Evolutionary conservation across 805 yeast species (phyloP).

Genomic region (Pichia rugopelliculosa): DNA sequence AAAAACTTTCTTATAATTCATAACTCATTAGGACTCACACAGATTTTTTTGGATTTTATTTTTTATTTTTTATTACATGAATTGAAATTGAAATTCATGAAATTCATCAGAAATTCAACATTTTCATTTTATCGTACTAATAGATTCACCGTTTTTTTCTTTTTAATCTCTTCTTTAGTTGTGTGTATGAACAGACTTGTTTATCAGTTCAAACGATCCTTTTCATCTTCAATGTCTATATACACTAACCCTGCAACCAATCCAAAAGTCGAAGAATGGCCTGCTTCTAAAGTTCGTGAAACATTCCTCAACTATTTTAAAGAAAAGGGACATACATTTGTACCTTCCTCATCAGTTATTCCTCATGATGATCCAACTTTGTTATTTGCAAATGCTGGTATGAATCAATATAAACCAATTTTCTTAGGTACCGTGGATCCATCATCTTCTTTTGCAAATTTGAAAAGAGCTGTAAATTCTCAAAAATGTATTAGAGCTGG

Average conservation of each 20-base stretch:
- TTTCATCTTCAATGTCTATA: slow-evolving; percentile 4
- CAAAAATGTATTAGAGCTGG: slow-evolving; percentile 99
- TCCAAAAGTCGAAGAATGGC: slow-evolving; percentile 31
- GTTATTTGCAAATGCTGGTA: slow-evolving; percentile 96
- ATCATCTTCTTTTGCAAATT: slow-evolving; percentile 69
- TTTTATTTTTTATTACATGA: no score
- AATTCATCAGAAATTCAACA: no score
- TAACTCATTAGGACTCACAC: no score
- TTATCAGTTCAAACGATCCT: background rate
- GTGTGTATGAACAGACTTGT: background rate
- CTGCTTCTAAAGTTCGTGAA: slow-evolving; percentile 51
- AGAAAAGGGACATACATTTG: slow-evolving; percentile 62
- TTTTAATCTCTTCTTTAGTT: background rate
- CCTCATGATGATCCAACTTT: slow-evolving; percentile 98
- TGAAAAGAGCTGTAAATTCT: slow-evolving; percentile 89
- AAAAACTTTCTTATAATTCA: no score
- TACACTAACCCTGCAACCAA: slow-evolving; percentile 10
- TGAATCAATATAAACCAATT: slow-evolving; percentile 98
- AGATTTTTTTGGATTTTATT: no score
- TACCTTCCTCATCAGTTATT: slow-evolving; percentile 89
- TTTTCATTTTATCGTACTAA: no score
- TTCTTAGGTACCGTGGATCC: slow-evolving; percentile 98
- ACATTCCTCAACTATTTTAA: slow-evolving; percentile 82
- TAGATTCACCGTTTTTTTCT: background rate
- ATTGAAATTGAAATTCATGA: no score